Base-by-base conservation (phyloP, 1,284 basidiomycete species). In the Leucoagaricus sp. region DNA sequence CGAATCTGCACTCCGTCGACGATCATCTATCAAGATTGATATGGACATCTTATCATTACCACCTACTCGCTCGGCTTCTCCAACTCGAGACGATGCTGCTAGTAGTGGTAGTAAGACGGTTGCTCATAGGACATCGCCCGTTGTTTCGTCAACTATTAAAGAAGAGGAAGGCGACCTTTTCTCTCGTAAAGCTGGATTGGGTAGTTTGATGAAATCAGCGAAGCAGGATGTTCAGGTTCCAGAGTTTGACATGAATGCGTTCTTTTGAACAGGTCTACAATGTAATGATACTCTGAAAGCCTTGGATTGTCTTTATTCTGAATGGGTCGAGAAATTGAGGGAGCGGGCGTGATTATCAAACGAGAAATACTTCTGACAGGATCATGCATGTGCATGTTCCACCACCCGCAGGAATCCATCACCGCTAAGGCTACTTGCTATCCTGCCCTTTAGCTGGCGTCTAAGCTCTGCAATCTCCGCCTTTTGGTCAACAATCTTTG, bases 181-280 rank as follows among this genome's bases (percentile, higher is more conserved):
- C 38, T 81, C 84, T 8, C 78, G 85, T 15, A 89, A 91, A 65
- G 86, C 85, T 53, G 91, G 89, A 21, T 72, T 94, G 47, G 93
- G 93, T 3, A 91, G 80, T 64, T 71, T 95, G 65, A 88, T 96
- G 75, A 93, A 91, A 74, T 84, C 89, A 10, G 93, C 93, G n/a
- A 94, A 91, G 66, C 86, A 91, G 62, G 87, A 93, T 68, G 82
- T 92, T 28, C 80, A 89, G 65, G 87, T 94, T 48, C 89, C 92
- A 5, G 93, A 94, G 68, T 92, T 94, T 66, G 83, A 91, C 69
- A 93, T 95, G 85, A 79, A 76, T 68, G 81, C 83, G n/a, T 93
- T 91, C 67, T 82, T 76, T 48, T 50, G 6, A 44, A n/a, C 15
- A 12, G 26, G 12, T 42, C 12, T n/a, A 3, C 8, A 1, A 29